These are phyloP conservation scores for Tetragonia tetragonoides DNA, from an alignment of 148 eudicot species.

Conservation along the genomic window DNA sequence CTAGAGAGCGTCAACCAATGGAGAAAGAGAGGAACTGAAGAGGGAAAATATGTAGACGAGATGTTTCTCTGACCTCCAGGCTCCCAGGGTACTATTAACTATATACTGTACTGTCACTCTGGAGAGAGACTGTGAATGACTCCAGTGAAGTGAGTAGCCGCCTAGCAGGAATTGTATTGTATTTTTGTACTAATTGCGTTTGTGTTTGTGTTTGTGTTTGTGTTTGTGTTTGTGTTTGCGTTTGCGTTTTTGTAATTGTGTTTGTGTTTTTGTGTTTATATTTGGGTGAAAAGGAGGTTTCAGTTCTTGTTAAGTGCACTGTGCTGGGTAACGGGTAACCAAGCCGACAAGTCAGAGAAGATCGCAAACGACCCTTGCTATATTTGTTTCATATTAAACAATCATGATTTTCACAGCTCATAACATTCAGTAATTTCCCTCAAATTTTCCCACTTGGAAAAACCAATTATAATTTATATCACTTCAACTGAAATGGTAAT, in stretches of 20 bases:
- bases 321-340: neutral
- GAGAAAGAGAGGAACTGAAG: neutral
- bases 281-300: no score
- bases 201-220: neutral
- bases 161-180: no score
- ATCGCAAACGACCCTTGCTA: neutral
- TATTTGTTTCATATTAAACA: no score
- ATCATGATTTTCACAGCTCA: no score
- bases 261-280: neutral
- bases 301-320: neutral
- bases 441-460: no score
- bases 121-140: neutral
- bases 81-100: no score
- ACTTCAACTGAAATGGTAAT: no score
- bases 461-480: no score
- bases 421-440: no score
- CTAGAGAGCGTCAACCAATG: neutral
- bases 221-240: neutral
- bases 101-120: neutral
- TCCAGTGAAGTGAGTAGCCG: neutral
- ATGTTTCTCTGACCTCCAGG: neutral
- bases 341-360: neutral
- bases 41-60: neutral
- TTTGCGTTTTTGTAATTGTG: neutral
- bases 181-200: neutral